phyloP scores from a whole-genome alignment of 306 rosid species.

The Medicago arabica region DNA sequence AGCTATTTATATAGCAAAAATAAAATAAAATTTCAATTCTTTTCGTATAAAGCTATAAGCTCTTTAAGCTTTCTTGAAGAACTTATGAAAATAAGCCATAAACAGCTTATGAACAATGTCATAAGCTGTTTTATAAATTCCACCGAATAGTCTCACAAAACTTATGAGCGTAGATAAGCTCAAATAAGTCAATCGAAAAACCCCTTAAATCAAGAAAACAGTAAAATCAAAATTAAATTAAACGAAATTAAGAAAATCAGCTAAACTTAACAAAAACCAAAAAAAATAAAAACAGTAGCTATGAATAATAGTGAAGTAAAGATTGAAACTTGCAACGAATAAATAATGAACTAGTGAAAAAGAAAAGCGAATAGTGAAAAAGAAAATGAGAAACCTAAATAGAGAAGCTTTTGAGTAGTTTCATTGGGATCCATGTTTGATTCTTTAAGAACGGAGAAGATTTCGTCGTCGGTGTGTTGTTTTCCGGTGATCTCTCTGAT shows the following conservation, averaged over 20 bases:
- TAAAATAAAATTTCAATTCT: too few species aligned
- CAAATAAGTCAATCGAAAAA: neutral
- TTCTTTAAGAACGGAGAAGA: conserved; percentile 73
- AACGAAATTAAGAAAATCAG: neutral
- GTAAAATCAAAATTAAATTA: neutral
- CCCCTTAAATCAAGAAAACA: conserved; percentile 2
- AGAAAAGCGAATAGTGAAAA: neutral
- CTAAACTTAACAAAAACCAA: neutral
- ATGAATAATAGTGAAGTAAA: conserved; percentile 33
- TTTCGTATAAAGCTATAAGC: too few species aligned
- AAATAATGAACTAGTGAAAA: neutral
- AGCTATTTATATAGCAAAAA: too few species aligned
- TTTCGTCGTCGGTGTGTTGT: conserved; percentile 86
- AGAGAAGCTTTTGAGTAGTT: conserved; percentile 77
- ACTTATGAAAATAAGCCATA: too few species aligned
- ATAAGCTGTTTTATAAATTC: too few species aligned
- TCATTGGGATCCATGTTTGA: conserved; percentile 91
- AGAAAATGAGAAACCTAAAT: conserved; percentile 48
- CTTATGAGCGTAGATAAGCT: neutral
- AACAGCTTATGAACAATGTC: too few species aligned
- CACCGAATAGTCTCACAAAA: neutral
- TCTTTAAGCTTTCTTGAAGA: too few species aligned
- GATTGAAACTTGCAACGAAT: conserved; percentile 22
- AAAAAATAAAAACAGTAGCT: neutral
- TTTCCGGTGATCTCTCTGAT: conserved; percentile 85